Evolutionary conservation across 768 basidiomycete genomes (phyloP).

Genomic region (Sarcodon aspratus): DNA sequence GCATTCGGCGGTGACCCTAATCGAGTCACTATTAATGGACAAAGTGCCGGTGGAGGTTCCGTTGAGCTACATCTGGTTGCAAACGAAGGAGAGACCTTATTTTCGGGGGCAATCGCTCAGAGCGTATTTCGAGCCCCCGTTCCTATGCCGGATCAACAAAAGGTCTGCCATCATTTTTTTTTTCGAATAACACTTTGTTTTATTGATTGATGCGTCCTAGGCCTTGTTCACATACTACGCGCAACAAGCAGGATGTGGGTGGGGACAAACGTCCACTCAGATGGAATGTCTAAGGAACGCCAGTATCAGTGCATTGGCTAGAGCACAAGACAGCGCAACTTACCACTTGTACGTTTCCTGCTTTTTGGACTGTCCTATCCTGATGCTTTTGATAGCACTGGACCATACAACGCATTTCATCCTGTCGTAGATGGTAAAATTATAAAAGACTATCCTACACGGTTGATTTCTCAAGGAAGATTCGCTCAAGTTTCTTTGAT

Average conservation of each 20-base stretch:
- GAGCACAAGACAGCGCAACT: slow-evolving; percentile 38
- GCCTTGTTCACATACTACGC: slow-evolving; percentile 43
- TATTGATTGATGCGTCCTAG: slow-evolving; percentile 15
- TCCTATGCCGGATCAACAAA: slow-evolving; percentile 37
- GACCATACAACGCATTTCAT: slow-evolving; percentile 34
- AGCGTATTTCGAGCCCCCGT: slow-evolving; percentile 45
- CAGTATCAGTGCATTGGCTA: slow-evolving; percentile 25
- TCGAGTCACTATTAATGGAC: slow-evolving; percentile 40
- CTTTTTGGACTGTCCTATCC: neutral
- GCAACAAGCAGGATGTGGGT: slow-evolving; percentile 32
- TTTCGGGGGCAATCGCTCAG: slow-evolving; percentile 48
- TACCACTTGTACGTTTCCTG: slow-evolving; percentile 29
- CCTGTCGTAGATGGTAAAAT: slow-evolving; percentile 45
- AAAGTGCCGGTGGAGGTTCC: slow-evolving; percentile 46
- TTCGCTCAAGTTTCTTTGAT: slow-evolving; percentile 44
- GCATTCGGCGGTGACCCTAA: slow-evolving; percentile 28
- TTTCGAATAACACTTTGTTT: neutral
- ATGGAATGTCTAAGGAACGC: neutral
- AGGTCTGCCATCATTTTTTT: slow-evolving; percentile 21
- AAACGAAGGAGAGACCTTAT: slow-evolving; percentile 26
- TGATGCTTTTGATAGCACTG: slow-evolving; percentile 16
- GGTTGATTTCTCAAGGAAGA: slow-evolving; percentile 29
- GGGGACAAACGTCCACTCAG: neutral
- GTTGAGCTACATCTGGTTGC: slow-evolving; percentile 50
- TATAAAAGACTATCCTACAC: slow-evolving; percentile 39